Evolutionary conservation across 116 monocot species (phyloP), one percentile per base, ranked within the genome.

Genomic region (Papilionanthe hybrid): DNA sequence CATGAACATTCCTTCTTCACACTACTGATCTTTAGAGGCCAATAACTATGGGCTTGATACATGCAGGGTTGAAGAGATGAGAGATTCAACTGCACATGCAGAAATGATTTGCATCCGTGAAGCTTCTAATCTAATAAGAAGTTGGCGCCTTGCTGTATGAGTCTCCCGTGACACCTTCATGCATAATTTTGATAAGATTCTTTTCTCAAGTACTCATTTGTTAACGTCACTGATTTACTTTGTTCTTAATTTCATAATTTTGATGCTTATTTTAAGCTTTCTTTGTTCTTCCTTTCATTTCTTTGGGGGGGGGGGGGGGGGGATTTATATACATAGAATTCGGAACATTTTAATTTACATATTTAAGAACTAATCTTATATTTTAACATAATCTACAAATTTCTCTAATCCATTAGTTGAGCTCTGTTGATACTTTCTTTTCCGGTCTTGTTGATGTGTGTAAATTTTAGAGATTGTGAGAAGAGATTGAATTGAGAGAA

Each of bases 21-120:
- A 45, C 50, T 77, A 18, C 22, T 79, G 15, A 29, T 29, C 37
- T 48, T 29, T 65, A 49, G 9, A 68, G 1, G 77, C 67, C 10
- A 29, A 25, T 55, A 25, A 18, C 76, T 79, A 60, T 86, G 42
- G 41, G 72, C 15, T 25, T 74, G 63, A 43, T 32, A 53, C 75
- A 67, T 85, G 28, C 73, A 96, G 96, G 55, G 96, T 96, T 65
- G 96, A 94, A 83, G 96, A 94, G 72, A 48, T 85, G 66, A 89
- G 96, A 79, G 96, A 96, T 85, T 93, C 96, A 78, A 96, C 96
- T 48, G 94, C 96, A 37, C 96, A 96, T 91, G 96, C 96, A 72
- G 96, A 96, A 84, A 93, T 96, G 89, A 89, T 94, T 78, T 96
- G 96, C 71, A 96, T 96, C 74, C 84, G 91, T 12, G 92, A 96